Evolutionary conservation across 1,284 basidiomycete species (phyloP).

Genomic region (Cryptococcus jaspeensis): DNA sequence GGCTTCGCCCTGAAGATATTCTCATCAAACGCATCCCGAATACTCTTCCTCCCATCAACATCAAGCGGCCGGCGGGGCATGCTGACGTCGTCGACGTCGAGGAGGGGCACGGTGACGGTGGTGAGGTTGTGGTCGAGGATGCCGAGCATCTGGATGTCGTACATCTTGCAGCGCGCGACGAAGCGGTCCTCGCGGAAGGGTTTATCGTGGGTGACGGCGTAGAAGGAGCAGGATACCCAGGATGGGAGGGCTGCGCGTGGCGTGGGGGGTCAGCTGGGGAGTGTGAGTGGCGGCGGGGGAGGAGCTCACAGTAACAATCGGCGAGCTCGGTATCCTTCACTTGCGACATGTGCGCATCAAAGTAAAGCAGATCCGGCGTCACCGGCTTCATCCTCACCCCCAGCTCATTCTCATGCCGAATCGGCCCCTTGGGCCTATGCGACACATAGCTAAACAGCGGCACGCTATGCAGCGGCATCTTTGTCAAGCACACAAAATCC

Average conservation of each 20-base stretch:
- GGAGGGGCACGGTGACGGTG: slow-evolving; percentile 76
- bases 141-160: slow-evolving; percentile 90
- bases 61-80: slow-evolving; percentile 17
- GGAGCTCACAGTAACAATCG: slow-evolving; percentile 45
- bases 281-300: neutral
- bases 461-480: slow-evolving; percentile 88
- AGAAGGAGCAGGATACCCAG: slow-evolving; percentile 52
- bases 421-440: slow-evolving; percentile 55
- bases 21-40: slow-evolving; percentile 41
- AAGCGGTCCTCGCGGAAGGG: slow-evolving; percentile 88
- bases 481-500: slow-evolving; percentile 85
- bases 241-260: slow-evolving; percentile 35
- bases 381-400: slow-evolving; percentile 50
- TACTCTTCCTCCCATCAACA: slow-evolving; percentile 27
- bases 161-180: slow-evolving; percentile 86
- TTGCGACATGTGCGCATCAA: slow-evolving; percentile 54
- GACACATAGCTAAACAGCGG: slow-evolving; percentile 73
- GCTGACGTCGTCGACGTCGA: slow-evolving; percentile 50
- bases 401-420: slow-evolving; percentile 32
- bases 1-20: slow-evolving; percentile 25
- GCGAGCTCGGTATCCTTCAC: slow-evolving; percentile 39
- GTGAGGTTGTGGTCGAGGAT: slow-evolving; percentile 84
- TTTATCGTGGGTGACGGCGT: slow-evolving; percentile 51
- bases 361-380: slow-evolving; percentile 75
- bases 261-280: neutral